Conservation (phyloP, 1,139 yeast genomes). For the Arxiozyma slooffiae region DNA sequence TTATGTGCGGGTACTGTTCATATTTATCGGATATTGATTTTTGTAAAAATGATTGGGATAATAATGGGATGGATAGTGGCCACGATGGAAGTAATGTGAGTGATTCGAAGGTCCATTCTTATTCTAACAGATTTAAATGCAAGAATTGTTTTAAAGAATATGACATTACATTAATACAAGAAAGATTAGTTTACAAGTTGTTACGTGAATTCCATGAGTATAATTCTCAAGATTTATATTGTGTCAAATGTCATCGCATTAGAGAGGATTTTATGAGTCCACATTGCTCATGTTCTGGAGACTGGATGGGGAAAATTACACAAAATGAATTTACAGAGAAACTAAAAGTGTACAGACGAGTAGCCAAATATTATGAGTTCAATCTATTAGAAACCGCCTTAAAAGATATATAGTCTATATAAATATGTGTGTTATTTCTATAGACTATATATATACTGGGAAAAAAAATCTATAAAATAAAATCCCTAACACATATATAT, state of each 20-base stretch:
- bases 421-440: not conserved
- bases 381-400: constrained; percentile 40
- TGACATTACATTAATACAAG: constrained; percentile 66
- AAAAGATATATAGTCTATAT: not conserved
- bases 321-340: constrained; percentile 38
- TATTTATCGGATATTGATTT: constrained; percentile 68
- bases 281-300: constrained; percentile 82
- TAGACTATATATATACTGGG: not conserved
- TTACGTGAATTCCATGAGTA: constrained; percentile 48
- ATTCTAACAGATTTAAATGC: constrained; percentile 46
- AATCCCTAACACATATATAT: no score
- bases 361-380: constrained; percentile 53
- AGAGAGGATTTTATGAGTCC: constrained; percentile 61
- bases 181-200: constrained; percentile 58
- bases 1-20: constrained; percentile 74
- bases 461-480: no score
- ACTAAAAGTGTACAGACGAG: constrained; percentile 44
- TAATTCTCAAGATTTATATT: constrained; percentile 71
- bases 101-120: not conserved
- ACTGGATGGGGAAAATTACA: constrained; percentile 56
- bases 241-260: constrained; percentile 64
- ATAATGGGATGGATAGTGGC: not conserved
- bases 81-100: not conserved
- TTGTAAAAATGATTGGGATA: constrained; percentile 51
- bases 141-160: constrained; percentile 55